Conservation (phyloP, 345 rosid species). For the Syzygium aromaticum region DNA sequence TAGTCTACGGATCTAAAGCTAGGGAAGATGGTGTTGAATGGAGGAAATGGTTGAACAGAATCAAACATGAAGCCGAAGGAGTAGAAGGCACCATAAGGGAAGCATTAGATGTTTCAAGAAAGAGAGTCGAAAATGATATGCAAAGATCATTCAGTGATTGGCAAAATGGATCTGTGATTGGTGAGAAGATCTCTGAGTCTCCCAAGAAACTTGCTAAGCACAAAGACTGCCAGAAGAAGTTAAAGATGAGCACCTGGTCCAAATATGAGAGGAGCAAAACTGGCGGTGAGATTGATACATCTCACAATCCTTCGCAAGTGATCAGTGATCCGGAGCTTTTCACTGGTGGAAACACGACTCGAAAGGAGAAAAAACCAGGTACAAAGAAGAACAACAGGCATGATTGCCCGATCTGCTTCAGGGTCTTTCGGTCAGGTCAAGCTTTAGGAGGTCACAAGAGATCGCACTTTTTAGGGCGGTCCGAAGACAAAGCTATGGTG, state of each 20-base stretch:
- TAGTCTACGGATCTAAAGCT: neutral
- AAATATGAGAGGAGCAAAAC: conserved; percentile 40
- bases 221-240: conserved; percentile 23
- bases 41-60: neutral
- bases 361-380: conserved; percentile 16
- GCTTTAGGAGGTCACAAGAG: conserved; percentile 97
- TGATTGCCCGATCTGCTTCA: conserved; percentile 83
- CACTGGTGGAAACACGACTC: neutral
- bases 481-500: conserved; percentile 33
- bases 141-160: neutral
- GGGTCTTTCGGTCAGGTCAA: conserved; percentile 86
- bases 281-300: conserved; percentile 39
- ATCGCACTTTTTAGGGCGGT: conserved; percentile 75
- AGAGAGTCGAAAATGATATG: neutral
- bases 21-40: neutral
- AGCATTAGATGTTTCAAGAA: neutral
- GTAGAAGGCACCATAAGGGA: neutral
- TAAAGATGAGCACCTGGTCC: conserved; percentile 22
- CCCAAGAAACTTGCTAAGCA: conserved; percentile 14
- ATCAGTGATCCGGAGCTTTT: neutral
- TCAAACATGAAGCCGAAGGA: neutral
- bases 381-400: conserved; percentile 54
- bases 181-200: conserved; percentile 22
- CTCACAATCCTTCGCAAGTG: conserved; percentile 10
- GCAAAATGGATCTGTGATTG: conserved; percentile 27